phyloP scores from a whole-genome alignment of 345 rosid species.

The Euphorbia peplus region DNA sequence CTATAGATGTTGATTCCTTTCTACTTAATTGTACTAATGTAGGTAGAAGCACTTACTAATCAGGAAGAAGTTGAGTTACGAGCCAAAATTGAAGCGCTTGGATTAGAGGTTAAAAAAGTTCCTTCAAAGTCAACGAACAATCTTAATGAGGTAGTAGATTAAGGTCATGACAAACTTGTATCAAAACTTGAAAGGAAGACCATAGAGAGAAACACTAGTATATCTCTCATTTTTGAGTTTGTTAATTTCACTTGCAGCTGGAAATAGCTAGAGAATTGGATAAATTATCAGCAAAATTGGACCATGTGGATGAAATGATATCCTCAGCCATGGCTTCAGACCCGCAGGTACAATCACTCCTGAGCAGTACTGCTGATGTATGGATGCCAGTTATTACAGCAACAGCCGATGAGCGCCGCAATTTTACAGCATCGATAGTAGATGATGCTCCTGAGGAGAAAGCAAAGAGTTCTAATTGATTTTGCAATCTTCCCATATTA shows the following conservation, averaged over 20 bases:
- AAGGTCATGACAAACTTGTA: background rate
- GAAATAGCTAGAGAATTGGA: conserved; percentile 83
- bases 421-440: conserved; percentile 44
- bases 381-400: conserved; percentile 95
- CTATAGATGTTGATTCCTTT: background rate
- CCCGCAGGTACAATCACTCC: conserved; percentile 67
- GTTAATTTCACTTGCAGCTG: conserved; percentile 32
- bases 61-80: conserved; percentile 81
- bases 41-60: conserved; percentile 77
- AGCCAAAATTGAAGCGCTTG: conserved; percentile 84
- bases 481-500: background rate
- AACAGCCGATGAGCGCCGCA: conserved; percentile 55
- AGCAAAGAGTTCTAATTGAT: conserved; percentile 6
- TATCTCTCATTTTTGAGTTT: background rate
- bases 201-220: background rate
- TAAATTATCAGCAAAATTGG: conserved; percentile 70
- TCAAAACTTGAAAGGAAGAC: background rate
- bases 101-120: conserved; percentile 70
- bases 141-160: conserved; percentile 61
- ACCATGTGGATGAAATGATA: conserved; percentile 81
- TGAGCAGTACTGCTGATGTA: conserved; percentile 71
- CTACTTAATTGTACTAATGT: background rate
- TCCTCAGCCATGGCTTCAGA: conserved; percentile 62
- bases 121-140: conserved; percentile 50
- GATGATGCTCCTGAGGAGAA: conserved; percentile 24